Conservation (phyloP, 2,329 filamentous ascomycete species). For the Tolypocladium endophyticum region DNA sequence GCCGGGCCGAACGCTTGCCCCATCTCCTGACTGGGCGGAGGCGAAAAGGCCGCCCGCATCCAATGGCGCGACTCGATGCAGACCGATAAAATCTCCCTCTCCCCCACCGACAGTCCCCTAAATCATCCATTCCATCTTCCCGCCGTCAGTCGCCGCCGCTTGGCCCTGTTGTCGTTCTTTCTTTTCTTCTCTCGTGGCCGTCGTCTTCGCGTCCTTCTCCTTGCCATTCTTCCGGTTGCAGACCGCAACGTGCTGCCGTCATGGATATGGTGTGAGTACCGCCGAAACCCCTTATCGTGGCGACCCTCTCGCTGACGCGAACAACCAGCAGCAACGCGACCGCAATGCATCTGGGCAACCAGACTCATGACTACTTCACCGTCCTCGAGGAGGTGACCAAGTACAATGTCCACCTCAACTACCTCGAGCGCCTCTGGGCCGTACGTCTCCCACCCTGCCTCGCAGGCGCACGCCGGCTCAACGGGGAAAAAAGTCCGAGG, state of each 20-base stretch:
- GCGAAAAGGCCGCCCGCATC: neutral
- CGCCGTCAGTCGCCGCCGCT: neutral
- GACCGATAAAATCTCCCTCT: conserved; percentile 7
- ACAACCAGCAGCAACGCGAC: conserved; percentile 39
- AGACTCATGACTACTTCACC: conserved; percentile 40
- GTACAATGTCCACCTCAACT: conserved; percentile 77
- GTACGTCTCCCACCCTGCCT: conserved; percentile 31
- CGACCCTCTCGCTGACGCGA: conserved; percentile 5
- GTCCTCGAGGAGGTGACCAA: conserved; percentile 55
- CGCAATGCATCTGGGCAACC: conserved; percentile 30
- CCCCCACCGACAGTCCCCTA: conserved; percentile 1
- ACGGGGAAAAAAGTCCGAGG: neutral
- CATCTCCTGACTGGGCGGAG: conserved; percentile 8
- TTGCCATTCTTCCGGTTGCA: neutral
- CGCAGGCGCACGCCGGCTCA: neutral
- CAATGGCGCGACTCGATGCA: neutral
- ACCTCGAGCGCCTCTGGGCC: conserved; percentile 82
- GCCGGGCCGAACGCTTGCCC: neutral
- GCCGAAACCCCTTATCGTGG: conserved; percentile 7
- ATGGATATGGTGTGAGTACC: conserved; percentile 24
- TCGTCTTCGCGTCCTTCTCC: neutral
- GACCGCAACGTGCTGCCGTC: conserved; percentile 5
- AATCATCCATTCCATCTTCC: neutral
- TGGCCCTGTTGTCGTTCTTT: neutral
- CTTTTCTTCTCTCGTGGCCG: neutral